Base-by-base conservation (phyloP, 257 asterid genomes). In the Mentha longifolia region DNA sequence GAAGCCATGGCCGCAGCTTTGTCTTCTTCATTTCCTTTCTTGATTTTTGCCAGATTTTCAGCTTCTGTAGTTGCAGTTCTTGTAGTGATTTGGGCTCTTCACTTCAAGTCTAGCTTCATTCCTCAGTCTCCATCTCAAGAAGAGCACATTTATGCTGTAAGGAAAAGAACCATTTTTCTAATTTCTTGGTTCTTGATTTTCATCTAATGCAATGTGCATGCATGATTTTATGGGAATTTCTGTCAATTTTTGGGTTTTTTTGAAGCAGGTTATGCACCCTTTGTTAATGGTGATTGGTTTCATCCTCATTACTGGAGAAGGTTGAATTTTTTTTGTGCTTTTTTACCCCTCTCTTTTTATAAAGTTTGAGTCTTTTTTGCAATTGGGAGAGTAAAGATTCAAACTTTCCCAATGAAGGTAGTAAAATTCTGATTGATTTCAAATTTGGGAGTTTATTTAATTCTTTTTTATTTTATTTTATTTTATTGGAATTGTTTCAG, bases 281-380 rank as follows among this genome's bases (percentile, higher is more conserved):
- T 72, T 92, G 86, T 19, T 88, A 14, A 92, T 89, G 97, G 96
- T 92, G 77, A 92, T 92, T 70, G 98, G 98, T 20, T 89, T 92
- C 80, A 92, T 92, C 79, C 80, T 92, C 37, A 63, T 92, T 25
- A 92, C 95, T 76, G 98, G 96, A 76, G 98, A 89, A 89, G 98
- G 98, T 89, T 85, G 12, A 56, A 54, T 25, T 20, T 4, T 20
- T 4, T 4, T 33, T 31, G 9, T 37, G 3, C 25, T 22, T 22
- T 22, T 22, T 22, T 20, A 3, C 15, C 4, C 9, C 22, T 12
- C 0, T 11, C 16, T 12, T 20, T 11, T 11, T 20, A 30, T 9
- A 64, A 64, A 45, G 9, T 6, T 64, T 5, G 25, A 61, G 67
- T 35, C 33, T 17, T 61, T 61, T 61, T 22, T 22, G 56, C 41